Evolutionary conservation across 495 filamentous ascomycete species (phyloP).

Genomic region (Neurospora sp.): DNA sequence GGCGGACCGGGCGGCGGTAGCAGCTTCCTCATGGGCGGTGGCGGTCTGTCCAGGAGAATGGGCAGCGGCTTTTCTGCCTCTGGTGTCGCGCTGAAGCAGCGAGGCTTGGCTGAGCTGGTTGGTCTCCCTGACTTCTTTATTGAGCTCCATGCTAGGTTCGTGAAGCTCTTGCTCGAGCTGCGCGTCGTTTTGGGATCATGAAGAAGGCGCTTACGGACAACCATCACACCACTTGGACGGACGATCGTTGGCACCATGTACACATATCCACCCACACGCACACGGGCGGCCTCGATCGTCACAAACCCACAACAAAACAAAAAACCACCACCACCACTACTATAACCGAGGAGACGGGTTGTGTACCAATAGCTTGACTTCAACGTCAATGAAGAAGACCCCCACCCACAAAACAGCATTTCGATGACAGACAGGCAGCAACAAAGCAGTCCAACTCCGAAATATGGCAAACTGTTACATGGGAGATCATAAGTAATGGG

Average conservation of each 20-base stretch:
- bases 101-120: slow-evolving; percentile 75
- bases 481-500: not conserved
- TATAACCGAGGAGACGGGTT: not conserved
- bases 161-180: slow-evolving; percentile 59
- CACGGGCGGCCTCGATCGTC: not conserved
- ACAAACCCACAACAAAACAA: not conserved
- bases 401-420: not conserved
- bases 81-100: slow-evolving; percentile 48
- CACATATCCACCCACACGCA: not conserved
- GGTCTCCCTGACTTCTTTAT: slow-evolving; percentile 83
- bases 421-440: not conserved
- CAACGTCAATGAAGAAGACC: not conserved
- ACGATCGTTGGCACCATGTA: not conserved
- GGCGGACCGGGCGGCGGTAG: slow-evolving; percentile 13
- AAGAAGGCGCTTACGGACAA: not conserved
- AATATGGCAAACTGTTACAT: too few species aligned
- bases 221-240: not conserved
- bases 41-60: slow-evolving; percentile 27
- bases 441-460: not conserved
- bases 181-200: slow-evolving; percentile 38
- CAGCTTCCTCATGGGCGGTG: slow-evolving; percentile 37
- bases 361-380: not conserved
- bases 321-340: not conserved
- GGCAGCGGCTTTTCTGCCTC: slow-evolving; percentile 29
- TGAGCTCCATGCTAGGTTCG: slow-evolving; percentile 72